A percentile compares a stretch with the other conserved stretches of the same genome.
These are phyloP conservation scores for Cantharellus cinnabarinus DNA, from an alignment of 768 basidiomycete genomes.

Conservation along the genomic window DNA sequence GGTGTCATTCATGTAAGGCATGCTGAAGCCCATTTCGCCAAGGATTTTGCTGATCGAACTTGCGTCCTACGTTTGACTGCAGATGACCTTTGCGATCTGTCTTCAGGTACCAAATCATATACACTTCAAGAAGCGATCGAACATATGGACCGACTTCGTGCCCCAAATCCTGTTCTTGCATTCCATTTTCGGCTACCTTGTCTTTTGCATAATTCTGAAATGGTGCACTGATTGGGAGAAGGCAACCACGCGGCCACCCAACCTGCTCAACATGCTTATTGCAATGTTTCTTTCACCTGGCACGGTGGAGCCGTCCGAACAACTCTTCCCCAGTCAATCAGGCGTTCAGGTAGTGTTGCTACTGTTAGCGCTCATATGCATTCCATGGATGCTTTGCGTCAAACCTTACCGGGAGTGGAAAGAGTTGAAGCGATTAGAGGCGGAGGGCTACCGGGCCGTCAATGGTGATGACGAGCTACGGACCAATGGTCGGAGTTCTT, in stretches of 20 bases:
- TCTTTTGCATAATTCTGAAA: slow-evolving; percentile 87
- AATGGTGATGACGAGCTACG: neutral
- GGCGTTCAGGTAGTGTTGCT: slow-evolving; percentile 63
- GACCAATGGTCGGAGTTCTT: neutral
- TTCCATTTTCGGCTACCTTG: slow-evolving; percentile 94
- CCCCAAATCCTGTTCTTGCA: slow-evolving; percentile 96
- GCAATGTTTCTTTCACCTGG: slow-evolving; percentile 91
- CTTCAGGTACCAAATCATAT: slow-evolving; percentile 91
- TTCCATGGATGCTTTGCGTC: slow-evolving; percentile 82
- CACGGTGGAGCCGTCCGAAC: slow-evolving; percentile 33
- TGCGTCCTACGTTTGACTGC: neutral
- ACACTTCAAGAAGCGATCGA: slow-evolving; percentile 69
- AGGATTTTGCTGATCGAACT: neutral
- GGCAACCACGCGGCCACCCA: slow-evolving; percentile 52
- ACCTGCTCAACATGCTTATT: slow-evolving; percentile 88
- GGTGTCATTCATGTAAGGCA: slow-evolving; percentile 76
- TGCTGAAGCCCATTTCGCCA: neutral
- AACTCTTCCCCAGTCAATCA: slow-evolving; percentile 71
- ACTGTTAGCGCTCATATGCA: slow-evolving; percentile 61
- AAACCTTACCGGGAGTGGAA: slow-evolving; percentile 87
- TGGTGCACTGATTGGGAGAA: slow-evolving; percentile 87
- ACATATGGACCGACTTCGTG: slow-evolving; percentile 87
- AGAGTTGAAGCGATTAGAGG: slow-evolving; percentile 68
- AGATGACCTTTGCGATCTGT: slow-evolving; percentile 99
- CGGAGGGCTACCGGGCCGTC: slow-evolving; percentile 44